Conservation (phyloP, 208 protist species). For the Acanthamoeba sp. region DNA sequence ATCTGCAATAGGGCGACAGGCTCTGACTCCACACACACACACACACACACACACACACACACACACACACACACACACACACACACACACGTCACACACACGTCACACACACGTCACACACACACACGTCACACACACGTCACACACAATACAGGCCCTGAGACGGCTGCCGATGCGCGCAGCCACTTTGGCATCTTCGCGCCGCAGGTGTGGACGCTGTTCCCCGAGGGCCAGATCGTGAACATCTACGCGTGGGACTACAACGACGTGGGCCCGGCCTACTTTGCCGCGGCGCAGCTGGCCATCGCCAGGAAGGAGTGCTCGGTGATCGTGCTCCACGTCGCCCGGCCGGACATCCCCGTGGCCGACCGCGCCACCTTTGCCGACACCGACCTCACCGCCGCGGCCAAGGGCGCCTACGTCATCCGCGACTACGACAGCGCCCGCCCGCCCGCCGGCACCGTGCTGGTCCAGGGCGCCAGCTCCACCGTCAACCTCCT, state of each 20-base stretch:
- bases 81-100: neutral
- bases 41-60: no score
- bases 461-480: slow-evolving; percentile 69
- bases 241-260: slow-evolving; percentile 76
- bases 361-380: slow-evolving; percentile 65
- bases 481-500: slow-evolving; percentile 71
- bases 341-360: slow-evolving; percentile 75
- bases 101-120: neutral
- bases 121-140: neutral
- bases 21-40: no score
- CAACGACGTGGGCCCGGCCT: slow-evolving; percentile 71
- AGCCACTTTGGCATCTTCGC: slow-evolving; percentile 75
- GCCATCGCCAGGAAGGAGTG: slow-evolving; percentile 41
- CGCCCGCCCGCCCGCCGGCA: slow-evolving; percentile 22
- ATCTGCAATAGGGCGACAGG: no score
- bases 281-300: slow-evolving; percentile 64
- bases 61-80: no score
- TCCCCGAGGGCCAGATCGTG: slow-evolving; percentile 64
- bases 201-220: slow-evolving; percentile 72
- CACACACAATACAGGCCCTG: neutral
- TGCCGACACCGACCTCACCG: slow-evolving; percentile 65
- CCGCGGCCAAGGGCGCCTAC: slow-evolving; percentile 73
- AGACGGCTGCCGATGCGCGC: slow-evolving; percentile 73
- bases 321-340: slow-evolving; percentile 66
- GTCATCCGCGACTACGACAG: slow-evolving; percentile 67